phyloP scores from a whole-genome alignment of 106 monocot species.

The Triglochin maritima region DNA sequence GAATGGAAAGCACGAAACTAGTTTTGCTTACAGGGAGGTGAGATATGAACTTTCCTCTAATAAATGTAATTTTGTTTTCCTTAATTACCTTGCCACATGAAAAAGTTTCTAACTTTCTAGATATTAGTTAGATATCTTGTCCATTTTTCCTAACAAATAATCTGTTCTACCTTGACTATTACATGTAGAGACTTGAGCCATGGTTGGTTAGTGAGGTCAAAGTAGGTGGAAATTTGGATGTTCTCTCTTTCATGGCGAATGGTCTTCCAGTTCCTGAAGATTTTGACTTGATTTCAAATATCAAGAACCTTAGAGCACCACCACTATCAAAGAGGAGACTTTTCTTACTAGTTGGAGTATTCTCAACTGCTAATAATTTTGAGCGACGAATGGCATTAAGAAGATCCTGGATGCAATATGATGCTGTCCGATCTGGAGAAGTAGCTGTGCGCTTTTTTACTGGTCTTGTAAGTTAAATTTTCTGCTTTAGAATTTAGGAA shows the following conservation, averaged over 20 bases:
- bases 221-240: constrained; percentile 57
- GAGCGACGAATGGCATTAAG: constrained; percentile 69
- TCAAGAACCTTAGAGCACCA: constrained; percentile 51
- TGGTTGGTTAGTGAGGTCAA: constrained; percentile 57
- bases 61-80: no score
- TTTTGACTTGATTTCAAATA: constrained; percentile 24
- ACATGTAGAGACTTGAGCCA: constrained; percentile 60
- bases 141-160: neutral
- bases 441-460: constrained; percentile 68
- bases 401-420: constrained; percentile 85
- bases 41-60: neutral
- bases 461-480: constrained; percentile 61
- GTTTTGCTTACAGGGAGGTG: constrained; percentile 73
- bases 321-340: constrained; percentile 31
- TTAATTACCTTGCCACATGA: no score
- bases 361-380: constrained; percentile 79
- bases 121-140: neutral
- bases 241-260: constrained; percentile 56
- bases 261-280: constrained; percentile 63
- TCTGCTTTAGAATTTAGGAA: neutral
- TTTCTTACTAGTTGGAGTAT: constrained; percentile 58
- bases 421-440: constrained; percentile 58
- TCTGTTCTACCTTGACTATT: constrained; percentile 4
- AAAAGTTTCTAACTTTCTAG: no score
- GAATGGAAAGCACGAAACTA: constrained; percentile 78